phyloP scores from a whole-genome alignment of 2,329 filamentous ascomycete species.

The Pyrenochaeta sp. region DNA sequence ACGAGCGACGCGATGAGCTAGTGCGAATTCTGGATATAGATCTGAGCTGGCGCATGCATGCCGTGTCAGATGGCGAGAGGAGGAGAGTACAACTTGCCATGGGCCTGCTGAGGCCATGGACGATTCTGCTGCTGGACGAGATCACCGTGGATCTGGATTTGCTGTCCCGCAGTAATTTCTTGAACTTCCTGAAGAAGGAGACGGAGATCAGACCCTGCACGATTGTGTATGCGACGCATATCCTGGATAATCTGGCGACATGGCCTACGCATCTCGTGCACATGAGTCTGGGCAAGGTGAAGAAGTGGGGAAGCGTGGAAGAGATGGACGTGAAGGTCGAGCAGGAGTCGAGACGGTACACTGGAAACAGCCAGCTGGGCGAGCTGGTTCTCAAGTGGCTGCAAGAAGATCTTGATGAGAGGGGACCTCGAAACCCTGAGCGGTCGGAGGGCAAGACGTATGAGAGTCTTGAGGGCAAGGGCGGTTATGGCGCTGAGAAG shows the following conservation, averaged over 20 bases:
- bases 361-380: conserved; percentile 83
- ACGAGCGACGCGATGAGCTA: conserved; percentile 83
- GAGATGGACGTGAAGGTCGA: conserved; percentile 62
- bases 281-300: conserved; percentile 88
- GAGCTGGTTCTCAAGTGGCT: conserved; percentile 91
- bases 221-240: conserved; percentile 97
- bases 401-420: conserved; percentile 76
- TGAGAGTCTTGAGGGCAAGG: conserved; percentile 63
- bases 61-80: conserved; percentile 90
- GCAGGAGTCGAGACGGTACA: conserved; percentile 39
- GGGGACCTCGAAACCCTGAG: conserved; percentile 75
- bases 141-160: conserved; percentile 97
- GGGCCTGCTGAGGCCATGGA: conserved; percentile 92
- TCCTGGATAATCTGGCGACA: conserved; percentile 89
- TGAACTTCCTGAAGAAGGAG: conserved; percentile 85
- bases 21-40: conserved; percentile 91
- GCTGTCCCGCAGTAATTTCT: conserved; percentile 81
- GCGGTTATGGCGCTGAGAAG: conserved; percentile 70
- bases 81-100: conserved; percentile 93
- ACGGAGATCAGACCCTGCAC: conserved; percentile 84
- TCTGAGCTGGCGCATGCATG: conserved; percentile 91
- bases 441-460: conserved; percentile 71
- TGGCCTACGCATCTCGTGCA: conserved; percentile 97
- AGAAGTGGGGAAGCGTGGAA: conserved; percentile 81
- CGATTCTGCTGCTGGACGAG: conserved; percentile 88